Base-by-base conservation (phyloP, 225 moss, liverwort and hornwort genomes). In the Polytrichum formosum region DNA sequence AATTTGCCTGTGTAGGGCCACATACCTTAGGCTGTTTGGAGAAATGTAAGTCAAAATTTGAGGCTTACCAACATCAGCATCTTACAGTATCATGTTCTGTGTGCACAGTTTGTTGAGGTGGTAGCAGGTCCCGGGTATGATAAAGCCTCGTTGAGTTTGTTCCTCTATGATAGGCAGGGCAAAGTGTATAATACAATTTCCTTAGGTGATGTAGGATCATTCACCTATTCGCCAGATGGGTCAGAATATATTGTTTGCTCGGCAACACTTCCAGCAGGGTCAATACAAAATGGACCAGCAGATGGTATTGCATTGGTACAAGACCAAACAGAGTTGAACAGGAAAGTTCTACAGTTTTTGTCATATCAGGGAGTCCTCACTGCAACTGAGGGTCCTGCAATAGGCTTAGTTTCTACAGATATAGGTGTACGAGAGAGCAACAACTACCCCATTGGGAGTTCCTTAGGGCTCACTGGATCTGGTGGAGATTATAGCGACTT, bases 51-150 rank as follows among this genome's bases (percentile, higher is more conserved):
- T 2, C 37, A 37, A 13, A 37, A 37, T 46, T 46, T 13, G 46
- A 37, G 37, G 37, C 13, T 37, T 37, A 10, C 37, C 37, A 46
- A 46, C 4, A 46, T 46, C 4, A 46, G 22, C 30, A 67, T 55
- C 26, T 61, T 66, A 66, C 22, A 79, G 20, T 0, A 28, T 62
- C 16, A 33, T 63, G 65, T 67, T 74, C 21, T 37, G 5, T 69
- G 53, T 73, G 77, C 76, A 72, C 75, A 88, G 86, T 86, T 91
- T 27, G 61, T 88, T 63, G 82, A 91, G 70, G 80, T 78, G 70
- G 66, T 74, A 18, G 75, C 74, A 53, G 72, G 71, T 26, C 75
- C 70, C 26, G 67, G 77, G 69, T 73, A 70, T 31, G 75, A 77
- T 61, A 67, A 80, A 64, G 70, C 69, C 61, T 69, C 61, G 5